Evolutionary conservation across 2,329 filamentous ascomycete species (phyloP).

Genomic region (Claviceps pusilla): DNA sequence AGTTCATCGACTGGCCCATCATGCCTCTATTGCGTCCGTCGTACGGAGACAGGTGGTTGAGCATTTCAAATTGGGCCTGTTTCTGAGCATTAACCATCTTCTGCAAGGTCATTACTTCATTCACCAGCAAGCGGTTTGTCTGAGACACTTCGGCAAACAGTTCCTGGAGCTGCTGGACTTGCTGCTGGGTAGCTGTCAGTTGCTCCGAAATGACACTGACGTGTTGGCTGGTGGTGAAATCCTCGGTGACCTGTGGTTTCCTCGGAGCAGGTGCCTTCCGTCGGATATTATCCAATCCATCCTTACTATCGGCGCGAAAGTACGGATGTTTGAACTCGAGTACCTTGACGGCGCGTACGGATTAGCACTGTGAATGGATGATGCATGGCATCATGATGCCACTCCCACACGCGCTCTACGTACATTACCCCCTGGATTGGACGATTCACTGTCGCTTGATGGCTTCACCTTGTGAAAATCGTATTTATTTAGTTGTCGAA

Average conservation of each 20-base stretch:
- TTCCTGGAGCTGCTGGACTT: slow-evolving; percentile 76
- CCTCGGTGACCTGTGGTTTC: slow-evolving; percentile 52
- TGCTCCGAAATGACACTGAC: slow-evolving; percentile 81
- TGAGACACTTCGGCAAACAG: slow-evolving; percentile 64
- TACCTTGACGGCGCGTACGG: slow-evolving; percentile 20
- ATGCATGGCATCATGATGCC: slow-evolving; percentile 5
- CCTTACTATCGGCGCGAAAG: slow-evolving; percentile 90
- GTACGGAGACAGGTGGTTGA: slow-evolving; percentile 37
- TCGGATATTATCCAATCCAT: slow-evolving; percentile 89
- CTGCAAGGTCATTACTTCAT: slow-evolving; percentile 45
- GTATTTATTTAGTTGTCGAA: slow-evolving; percentile 91
- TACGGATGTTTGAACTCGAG: slow-evolving; percentile 90
- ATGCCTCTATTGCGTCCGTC: slow-evolving; percentile 25
- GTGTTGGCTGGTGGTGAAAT: slow-evolving; percentile 72
- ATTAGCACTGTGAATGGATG: slow-evolving; percentile 3
- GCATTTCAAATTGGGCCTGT: slow-evolving; percentile 41
- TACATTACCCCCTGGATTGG: slow-evolving; percentile 23
- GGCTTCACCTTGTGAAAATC: slow-evolving; percentile 92
- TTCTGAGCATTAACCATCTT: slow-evolving; percentile 45
- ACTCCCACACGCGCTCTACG: not conserved
- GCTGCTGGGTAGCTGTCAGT: slow-evolving; percentile 77
- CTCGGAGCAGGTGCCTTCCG: slow-evolving; percentile 85
- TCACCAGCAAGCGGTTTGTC: slow-evolving; percentile 46
- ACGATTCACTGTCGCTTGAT: slow-evolving; percentile 21
- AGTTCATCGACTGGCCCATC: slow-evolving; percentile 18